A percentile compares a stretch with the other conserved stretches of the same genome.
phyloP scores from a whole-genome alignment of 2,329 filamentous ascomycete genomes.

The Pseudogymnoascus sp. region DNA sequence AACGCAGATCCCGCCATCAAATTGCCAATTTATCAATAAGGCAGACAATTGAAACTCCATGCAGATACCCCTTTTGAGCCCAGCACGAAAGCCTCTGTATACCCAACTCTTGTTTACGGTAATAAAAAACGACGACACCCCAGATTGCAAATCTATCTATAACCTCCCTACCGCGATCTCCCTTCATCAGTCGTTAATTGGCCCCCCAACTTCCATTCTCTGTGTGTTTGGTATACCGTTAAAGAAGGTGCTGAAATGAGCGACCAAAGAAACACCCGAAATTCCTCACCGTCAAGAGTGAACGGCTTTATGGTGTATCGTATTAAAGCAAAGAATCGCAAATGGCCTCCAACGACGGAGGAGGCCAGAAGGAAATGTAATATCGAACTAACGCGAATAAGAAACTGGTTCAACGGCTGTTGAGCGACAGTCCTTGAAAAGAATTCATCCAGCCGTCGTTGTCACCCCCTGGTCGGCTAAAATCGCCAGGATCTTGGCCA shows the following conservation, averaged over 20 bases:
- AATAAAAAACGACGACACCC: background rate
- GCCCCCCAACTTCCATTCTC: background rate
- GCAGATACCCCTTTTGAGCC: conserved; percentile 2
- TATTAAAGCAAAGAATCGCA: conserved; percentile 9
- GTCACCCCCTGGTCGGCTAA: conserved; percentile 35
- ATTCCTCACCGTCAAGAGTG: background rate
- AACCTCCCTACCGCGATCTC: background rate
- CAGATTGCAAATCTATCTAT: conserved; percentile 7
- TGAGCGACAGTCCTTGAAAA: conserved; percentile 67
- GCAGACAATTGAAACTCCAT: conserved; percentile 2
- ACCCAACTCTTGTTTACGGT: conserved; percentile 7
- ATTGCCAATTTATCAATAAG: conserved; percentile 2
- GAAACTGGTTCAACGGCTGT: conserved; percentile 29
- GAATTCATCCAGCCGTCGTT: conserved; percentile 50
- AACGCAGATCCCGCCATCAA: background rate
- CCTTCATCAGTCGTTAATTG: conserved; percentile 6
- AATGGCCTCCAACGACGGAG: background rate
- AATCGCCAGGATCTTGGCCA: conserved; percentile 32
- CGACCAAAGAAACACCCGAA: background rate
- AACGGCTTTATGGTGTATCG: background rate
- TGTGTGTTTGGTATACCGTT: background rate
- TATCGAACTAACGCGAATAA: conserved; percentile 1
- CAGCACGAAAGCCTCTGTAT: conserved; percentile 7
- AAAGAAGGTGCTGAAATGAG: background rate
- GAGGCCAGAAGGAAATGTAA: background rate